A percentile compares a stretch with the other conserved stretches of the same genome.
Conservation (phyloP, 257 asterid genomes). For the Capsicum pubescens region DNA sequence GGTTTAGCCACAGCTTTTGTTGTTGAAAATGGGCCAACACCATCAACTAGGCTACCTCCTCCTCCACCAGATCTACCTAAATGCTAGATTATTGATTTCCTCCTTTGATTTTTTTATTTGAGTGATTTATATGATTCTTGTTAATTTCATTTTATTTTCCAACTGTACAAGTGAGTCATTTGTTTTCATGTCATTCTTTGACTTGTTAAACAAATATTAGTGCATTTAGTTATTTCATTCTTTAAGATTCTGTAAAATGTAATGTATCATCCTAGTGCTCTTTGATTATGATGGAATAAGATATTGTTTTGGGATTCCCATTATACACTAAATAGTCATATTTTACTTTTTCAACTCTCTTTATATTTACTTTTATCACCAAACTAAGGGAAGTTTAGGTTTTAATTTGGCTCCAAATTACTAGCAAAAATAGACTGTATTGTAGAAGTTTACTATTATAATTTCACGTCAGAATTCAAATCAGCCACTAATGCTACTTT, state of each 20-base stretch:
- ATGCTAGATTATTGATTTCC: conserved; percentile 32
- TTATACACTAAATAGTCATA: background rate
- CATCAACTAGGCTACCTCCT: conserved; percentile 43
- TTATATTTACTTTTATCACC: background rate
- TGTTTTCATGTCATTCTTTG: conserved; percentile 23
- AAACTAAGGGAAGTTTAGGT: background rate
- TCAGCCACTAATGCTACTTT: conserved; percentile 9
- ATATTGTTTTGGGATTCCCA: background rate
- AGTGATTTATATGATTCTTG: conserved; percentile 13
- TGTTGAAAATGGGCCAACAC: conserved; percentile 53
- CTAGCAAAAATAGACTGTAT: background rate
- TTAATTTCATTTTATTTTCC: background rate
- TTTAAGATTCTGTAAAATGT: background rate
- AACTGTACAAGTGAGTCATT: conserved; percentile 5
- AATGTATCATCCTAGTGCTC: background rate
- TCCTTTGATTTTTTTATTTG: background rate
- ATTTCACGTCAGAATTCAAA: background rate
- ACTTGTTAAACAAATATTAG: background rate
- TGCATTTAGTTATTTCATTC: conserved; percentile 8
- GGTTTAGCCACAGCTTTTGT: conserved; percentile 52
- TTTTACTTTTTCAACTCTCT: background rate
- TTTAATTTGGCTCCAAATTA: background rate
- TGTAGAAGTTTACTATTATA: background rate
- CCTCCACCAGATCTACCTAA: conserved; percentile 55
- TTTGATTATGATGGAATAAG: background rate